Evolutionary conservation across 2,329 filamentous ascomycete genomes (phyloP).

Genomic region (Pseudopithomyces chartarum): DNA sequence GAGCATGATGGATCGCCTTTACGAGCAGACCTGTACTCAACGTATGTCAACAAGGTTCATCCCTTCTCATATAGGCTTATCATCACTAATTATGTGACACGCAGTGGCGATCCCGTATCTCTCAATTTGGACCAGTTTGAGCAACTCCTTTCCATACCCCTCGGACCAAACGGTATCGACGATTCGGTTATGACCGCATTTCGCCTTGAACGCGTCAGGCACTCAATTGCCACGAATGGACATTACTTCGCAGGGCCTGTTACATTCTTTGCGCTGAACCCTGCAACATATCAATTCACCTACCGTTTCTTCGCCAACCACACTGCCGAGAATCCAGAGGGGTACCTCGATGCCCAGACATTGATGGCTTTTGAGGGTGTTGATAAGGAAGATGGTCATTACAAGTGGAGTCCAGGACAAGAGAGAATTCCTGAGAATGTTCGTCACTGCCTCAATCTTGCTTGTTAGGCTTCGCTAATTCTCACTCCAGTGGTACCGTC

Average conservation of each 20-base stretch:
- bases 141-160: slow-evolving; percentile 8
- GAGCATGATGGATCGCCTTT: slow-evolving; percentile 40
- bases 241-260: background rate
- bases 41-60: slow-evolving; percentile 3
- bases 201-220: slow-evolving; percentile 5
- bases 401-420: background rate
- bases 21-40: slow-evolving; percentile 32
- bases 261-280: background rate
- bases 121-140: slow-evolving; percentile 6
- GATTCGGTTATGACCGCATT: slow-evolving; percentile 6
- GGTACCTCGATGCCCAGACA: no score
- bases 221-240: background rate
- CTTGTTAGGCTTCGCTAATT: background rate
- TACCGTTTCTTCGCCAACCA: no score
- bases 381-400: background rate
- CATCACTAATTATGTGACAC: background rate
- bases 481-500: slow-evolving; percentile 36
- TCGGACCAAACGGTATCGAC: slow-evolving; percentile 8
- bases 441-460: background rate
- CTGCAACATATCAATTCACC: background rate
- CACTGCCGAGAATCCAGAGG: no score
- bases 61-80: no score
- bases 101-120: slow-evolving; percentile 8
- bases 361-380: no score
- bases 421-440: background rate